phyloP scores from a whole-genome alignment of 176 grass and related monocot species.

The Zizania latifolia region DNA sequence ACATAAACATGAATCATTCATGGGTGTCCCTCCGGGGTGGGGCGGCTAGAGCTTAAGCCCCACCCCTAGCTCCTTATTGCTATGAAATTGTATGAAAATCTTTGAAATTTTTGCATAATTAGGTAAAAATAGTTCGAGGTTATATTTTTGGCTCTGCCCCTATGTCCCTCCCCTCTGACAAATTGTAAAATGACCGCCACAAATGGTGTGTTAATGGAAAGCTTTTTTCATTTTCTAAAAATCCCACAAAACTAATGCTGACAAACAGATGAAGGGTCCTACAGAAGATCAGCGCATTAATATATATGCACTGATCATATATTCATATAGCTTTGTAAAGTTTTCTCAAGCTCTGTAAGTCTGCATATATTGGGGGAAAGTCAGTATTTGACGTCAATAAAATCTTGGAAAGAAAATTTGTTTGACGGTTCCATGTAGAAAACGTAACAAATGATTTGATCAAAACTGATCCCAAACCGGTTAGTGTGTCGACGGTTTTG shows the following conservation, averaged over 20 bases:
- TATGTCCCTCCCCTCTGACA: background rate
- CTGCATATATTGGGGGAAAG: too few species aligned
- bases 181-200: background rate
- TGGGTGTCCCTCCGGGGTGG: too few species aligned
- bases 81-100: too few species aligned
- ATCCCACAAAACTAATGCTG: background rate
- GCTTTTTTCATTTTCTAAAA: background rate
- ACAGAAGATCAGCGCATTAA: background rate
- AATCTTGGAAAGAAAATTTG: background rate
- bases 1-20: background rate
- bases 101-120: too few species aligned
- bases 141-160: too few species aligned
- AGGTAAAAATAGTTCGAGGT: too few species aligned
- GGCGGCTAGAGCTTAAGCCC: too few species aligned
- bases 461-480: constrained; percentile 3
- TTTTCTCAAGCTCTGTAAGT: background rate
- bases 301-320: background rate
- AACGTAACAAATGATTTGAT: constrained; percentile 1
- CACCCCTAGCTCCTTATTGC: too few species aligned
- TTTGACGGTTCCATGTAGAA: background rate
- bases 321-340: background rate
- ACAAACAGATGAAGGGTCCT: background rate
- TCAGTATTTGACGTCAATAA: too few species aligned
- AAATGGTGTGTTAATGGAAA: background rate
- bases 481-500: constrained; percentile 12